Base-by-base conservation (phyloP, 371 early-diverging fungal species). In the Circinella minor region DNA sequence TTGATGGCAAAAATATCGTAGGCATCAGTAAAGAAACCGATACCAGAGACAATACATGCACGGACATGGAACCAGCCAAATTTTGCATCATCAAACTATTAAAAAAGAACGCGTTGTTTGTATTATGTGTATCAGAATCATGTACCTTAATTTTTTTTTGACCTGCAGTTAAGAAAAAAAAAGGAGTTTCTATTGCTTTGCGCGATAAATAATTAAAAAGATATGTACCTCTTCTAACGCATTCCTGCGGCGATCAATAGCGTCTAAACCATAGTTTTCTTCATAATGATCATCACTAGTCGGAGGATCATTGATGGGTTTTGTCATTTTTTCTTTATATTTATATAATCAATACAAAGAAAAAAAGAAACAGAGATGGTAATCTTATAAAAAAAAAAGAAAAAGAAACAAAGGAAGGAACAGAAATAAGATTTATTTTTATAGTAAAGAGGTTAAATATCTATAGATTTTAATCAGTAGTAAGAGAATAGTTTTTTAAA, bases 1-100 rank as follows among this genome's bases (percentile, higher is more conserved):
- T 90, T 90, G 77, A 95, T 94, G 61, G 92, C 91, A 69, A 95
- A 96, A 55, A 94, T 88, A 87, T 96, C 95, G 76, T 95, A 94
- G 27, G 94, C 89, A 75, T 95, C 95, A 11, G 95, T 94, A 75
- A 92, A 94, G 86, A 94, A 95, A 63, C 96, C 95, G 57, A 91
- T 84, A 69, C 96, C 96, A 15, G 95, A 90, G 34, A 95, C 94
- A 61, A 95, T 76, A 82, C 93, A 91, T 55, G 96, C 91, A 54
- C 92, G 90, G 54, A 96, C 74, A 77, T 96, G 95, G 88, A 93
- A 93, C 93, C 93, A 93, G 69, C 85, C 85, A 73, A 85, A 85
- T 55, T 81, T 74, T 5, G 85, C 85, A 71, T 78, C 81, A 63
- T 85, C 85, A 66, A 85, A 81, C 85, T 85, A 54, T 1, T 68